These are phyloP conservation scores for Rhododendron williamsianum DNA, from an alignment of 148 eudicot genomes.

Conservation along the genomic window DNA sequence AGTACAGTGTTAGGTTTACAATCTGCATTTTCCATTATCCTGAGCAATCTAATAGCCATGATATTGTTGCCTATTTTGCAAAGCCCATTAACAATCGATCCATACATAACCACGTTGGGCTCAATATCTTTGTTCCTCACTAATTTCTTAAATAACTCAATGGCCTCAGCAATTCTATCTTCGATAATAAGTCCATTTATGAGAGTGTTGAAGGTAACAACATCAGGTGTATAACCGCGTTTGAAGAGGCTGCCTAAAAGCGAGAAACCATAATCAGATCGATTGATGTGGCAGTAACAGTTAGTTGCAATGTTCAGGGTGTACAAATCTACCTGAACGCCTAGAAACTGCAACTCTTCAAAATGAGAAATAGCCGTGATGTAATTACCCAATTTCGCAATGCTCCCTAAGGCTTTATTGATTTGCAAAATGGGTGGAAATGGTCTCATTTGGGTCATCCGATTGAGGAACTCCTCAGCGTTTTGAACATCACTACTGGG, in stretches of 20 bases:
- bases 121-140: too few relatives aligned
- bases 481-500: too few relatives aligned
- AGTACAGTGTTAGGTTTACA: too few relatives aligned
- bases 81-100: too few relatives aligned
- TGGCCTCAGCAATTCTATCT: too few relatives aligned
- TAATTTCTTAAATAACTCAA: too few relatives aligned
- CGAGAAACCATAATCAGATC: neutral
- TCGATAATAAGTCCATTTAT: constrained; percentile 6
- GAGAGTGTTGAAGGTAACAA: constrained; percentile 4
- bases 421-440: neutral
- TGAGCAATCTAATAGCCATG: too few relatives aligned
- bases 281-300: neutral
- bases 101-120: too few relatives aligned
- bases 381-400: neutral
- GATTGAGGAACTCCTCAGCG: too few relatives aligned
- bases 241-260: neutral
- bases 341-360: neutral
- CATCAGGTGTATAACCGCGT: neutral
- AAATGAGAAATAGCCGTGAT: neutral
- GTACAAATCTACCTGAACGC: neutral
- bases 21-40: too few relatives aligned
- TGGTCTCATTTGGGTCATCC: neutral
- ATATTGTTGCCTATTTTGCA: too few relatives aligned
- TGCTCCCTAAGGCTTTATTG: neutral
- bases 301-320: neutral